Evolutionary conservation across 441 rosid genomes (phyloP).

Genomic region (Hypseocharis bilobata): DNA sequence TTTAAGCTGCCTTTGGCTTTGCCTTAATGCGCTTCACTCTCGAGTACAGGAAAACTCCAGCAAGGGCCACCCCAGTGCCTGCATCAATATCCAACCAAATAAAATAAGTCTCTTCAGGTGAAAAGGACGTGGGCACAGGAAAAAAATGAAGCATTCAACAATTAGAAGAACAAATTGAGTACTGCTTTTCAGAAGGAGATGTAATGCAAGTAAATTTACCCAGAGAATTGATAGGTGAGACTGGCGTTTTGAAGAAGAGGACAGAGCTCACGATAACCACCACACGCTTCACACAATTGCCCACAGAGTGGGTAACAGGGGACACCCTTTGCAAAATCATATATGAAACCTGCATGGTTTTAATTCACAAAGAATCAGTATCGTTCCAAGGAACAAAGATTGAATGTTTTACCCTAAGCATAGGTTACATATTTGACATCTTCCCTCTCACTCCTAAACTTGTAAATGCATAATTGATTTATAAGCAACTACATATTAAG

Average conservation of each 20-base stretch:
- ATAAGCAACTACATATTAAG: too few species aligned
- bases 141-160: background rate
- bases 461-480: too few species aligned
- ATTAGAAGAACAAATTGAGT: background rate
- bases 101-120: background rate
- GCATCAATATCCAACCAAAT: slow-evolving; percentile 14
- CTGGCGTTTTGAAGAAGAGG: slow-evolving; percentile 72
- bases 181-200: background rate
- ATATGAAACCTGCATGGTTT: slow-evolving; percentile 65
- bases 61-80: slow-evolving; percentile 90
- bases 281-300: slow-evolving; percentile 97
- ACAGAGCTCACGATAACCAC: slow-evolving; percentile 98
- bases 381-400: background rate
- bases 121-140: background rate
- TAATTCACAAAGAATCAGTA: slow-evolving; percentile 6
- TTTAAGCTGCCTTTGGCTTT: slow-evolving; percentile 65
- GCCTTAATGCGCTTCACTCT: slow-evolving; percentile 87
- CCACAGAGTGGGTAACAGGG: slow-evolving; percentile 95
- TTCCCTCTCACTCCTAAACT: too few species aligned
- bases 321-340: slow-evolving; percentile 94
- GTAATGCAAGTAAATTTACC: slow-evolving; percentile 37
- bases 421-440: too few species aligned
- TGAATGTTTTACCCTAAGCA: too few species aligned
- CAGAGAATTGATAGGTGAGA: slow-evolving; percentile 62
- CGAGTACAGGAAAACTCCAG: slow-evolving; percentile 87